A percentile compares a stretch with the other conserved stretches of the same genome.
Evolutionary conservation across 768 basidiomycete genomes (phyloP).

Genomic region (Symmetrospora coprosmae): DNA sequence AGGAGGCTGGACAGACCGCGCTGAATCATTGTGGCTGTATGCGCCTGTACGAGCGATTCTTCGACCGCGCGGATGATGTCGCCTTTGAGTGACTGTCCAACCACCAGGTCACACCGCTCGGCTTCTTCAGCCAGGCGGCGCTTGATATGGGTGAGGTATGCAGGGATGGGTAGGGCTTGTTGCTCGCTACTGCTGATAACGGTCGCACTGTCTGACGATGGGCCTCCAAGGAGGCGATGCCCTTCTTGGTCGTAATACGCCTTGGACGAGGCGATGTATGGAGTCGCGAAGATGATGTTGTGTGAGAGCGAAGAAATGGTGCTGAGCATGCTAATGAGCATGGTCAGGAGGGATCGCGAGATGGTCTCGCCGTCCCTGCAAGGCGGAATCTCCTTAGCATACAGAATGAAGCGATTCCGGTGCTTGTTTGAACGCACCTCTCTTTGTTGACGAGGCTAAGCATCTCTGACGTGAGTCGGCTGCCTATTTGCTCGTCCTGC

Average conservation of each 20-base stretch:
- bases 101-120: constrained; percentile 32
- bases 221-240: constrained; percentile 51
- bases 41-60: constrained; percentile 40
- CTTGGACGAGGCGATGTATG: constrained; percentile 58
- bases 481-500: constrained; percentile 41
- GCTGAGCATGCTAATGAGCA: constrained; percentile 26
- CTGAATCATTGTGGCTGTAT: constrained; percentile 31
- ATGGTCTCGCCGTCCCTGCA: constrained; percentile 80
- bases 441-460: constrained; percentile 48
- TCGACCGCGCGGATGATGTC: constrained; percentile 45
- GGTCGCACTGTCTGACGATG: constrained; percentile 34
- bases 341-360: constrained; percentile 77
- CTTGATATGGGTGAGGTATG: constrained; percentile 49
- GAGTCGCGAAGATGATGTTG: constrained; percentile 63
- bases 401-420: not conserved
- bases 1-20: constrained; percentile 49
- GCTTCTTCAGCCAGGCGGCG: constrained; percentile 65
- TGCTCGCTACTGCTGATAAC: not conserved
- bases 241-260: constrained; percentile 67
- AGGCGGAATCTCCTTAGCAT: constrained; percentile 36
- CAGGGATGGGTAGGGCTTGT: constrained; percentile 3
- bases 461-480: constrained; percentile 43
- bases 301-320: constrained; percentile 46
- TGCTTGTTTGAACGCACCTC: constrained; percentile 41
- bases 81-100: constrained; percentile 32